phyloP scores from a whole-genome alignment of 331 rosid species.

The Rhamnella rubrinervis region DNA sequence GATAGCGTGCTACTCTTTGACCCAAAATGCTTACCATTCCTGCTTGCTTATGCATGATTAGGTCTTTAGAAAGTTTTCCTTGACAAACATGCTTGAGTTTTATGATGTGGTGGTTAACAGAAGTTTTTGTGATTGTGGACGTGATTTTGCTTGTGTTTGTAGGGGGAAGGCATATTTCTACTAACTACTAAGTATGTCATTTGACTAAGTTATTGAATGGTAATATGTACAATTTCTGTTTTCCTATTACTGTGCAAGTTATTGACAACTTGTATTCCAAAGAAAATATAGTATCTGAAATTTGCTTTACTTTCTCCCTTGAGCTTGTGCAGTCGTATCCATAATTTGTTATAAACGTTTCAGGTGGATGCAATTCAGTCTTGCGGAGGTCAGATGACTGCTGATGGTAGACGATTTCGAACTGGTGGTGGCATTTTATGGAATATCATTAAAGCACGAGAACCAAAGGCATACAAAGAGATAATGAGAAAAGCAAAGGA shows the following conservation, averaged over 20 bases:
- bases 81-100: constrained; percentile 16
- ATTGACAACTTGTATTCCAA: constrained; percentile 11
- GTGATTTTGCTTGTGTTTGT: not conserved
- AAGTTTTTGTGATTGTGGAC: constrained; percentile 12
- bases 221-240: not conserved
- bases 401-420: constrained; percentile 65
- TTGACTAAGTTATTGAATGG: not conserved
- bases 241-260: constrained; percentile 1
- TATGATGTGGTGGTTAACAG: constrained; percentile 11
- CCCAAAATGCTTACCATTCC: not conserved
- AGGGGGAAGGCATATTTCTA: not conserved
- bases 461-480: constrained; percentile 81
- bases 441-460: constrained; percentile 77
- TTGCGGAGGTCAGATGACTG: constrained; percentile 89
- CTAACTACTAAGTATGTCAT: not conserved
- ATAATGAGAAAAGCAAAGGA: constrained; percentile 81
- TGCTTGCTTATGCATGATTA: constrained; percentile 6
- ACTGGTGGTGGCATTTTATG: constrained; percentile 92
- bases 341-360: constrained; percentile 16
- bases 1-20: constrained; percentile 1
- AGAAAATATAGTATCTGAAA: constrained; percentile 8
- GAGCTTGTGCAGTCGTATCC: not conserved
- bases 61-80: not conserved
- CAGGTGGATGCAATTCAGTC: constrained; percentile 87
- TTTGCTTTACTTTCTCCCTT: not conserved